Evolutionary conservation across 2,329 filamentous ascomycete genomes (phyloP).

Genomic region (Elsinoe australis): DNA sequence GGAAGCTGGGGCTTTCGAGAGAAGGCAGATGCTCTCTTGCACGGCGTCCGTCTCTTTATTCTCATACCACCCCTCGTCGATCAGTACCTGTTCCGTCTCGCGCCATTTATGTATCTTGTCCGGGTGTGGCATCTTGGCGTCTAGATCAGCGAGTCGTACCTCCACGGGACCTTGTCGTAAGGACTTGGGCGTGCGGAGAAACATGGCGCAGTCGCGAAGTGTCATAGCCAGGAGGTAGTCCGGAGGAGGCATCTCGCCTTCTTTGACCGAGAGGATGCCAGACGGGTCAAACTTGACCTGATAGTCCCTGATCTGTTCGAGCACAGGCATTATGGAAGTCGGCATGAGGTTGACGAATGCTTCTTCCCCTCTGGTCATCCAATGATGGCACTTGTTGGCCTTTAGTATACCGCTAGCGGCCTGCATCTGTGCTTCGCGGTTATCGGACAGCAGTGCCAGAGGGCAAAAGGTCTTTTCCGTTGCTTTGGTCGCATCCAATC

Average conservation of each 20-base stretch:
- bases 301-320: constrained; percentile 32
- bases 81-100: constrained; percentile 34
- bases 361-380: not conserved
- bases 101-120: constrained; percentile 38
- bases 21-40: constrained; percentile 24
- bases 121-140: constrained; percentile 35
- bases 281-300: constrained; percentile 34
- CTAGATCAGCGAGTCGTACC: constrained; percentile 40
- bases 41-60: constrained; percentile 25
- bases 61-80: constrained; percentile 36
- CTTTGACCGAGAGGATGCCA: constrained; percentile 27
- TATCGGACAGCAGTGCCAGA: constrained; percentile 33
- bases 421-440: constrained; percentile 21
- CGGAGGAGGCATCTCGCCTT: constrained; percentile 22
- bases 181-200: constrained; percentile 29
- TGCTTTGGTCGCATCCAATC: constrained; percentile 16
- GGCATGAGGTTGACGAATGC: constrained; percentile 6
- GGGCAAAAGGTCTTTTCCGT: constrained; percentile 33
- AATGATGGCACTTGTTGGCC: constrained; percentile 18
- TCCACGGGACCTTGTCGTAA: constrained; percentile 27
- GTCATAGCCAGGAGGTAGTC: constrained; percentile 40
- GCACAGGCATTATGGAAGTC: constrained; percentile 22
- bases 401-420: constrained; percentile 25
- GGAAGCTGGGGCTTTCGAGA: constrained; percentile 23
- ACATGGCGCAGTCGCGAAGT: constrained; percentile 41